Conservation (phyloP, 2,329 filamentous ascomycete species). For the Cercospora zeae-maydis region DNA sequence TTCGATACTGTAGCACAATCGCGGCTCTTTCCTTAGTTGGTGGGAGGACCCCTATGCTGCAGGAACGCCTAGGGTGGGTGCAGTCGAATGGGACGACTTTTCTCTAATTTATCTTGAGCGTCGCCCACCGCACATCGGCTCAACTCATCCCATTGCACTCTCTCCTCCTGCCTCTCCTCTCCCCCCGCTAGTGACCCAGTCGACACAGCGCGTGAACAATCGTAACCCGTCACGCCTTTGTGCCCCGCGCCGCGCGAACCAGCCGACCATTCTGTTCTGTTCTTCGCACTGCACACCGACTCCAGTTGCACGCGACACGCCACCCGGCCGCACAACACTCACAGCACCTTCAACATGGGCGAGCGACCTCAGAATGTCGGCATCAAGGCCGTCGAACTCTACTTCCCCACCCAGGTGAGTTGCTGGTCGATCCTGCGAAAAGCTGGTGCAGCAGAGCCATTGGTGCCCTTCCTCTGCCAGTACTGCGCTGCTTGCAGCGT, state of each 20-base stretch:
- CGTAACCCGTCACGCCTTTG: slow-evolving; percentile 10
- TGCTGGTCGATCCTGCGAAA: background rate
- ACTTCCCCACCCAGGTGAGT: slow-evolving; percentile 52
- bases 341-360: slow-evolving; percentile 6
- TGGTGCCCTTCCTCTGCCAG: background rate
- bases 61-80: background rate
- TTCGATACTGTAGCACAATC: background rate
- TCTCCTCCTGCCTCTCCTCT: background rate
- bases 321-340: slow-evolving; percentile 9
- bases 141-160: background rate
- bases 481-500: background rate
- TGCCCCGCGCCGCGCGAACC: slow-evolving; percentile 1
- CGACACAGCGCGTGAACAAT: slow-evolving; percentile 10
- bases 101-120: background rate
- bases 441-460: background rate
- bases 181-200: background rate
- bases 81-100: slow-evolving; percentile 4
- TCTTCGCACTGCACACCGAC: background rate
- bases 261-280: slow-evolving; percentile 6
- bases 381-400: slow-evolving; percentile 55
- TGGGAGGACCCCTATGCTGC: slow-evolving; percentile 1
- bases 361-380: slow-evolving; percentile 47
- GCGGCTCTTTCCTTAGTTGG: background rate
- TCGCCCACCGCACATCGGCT: background rate
- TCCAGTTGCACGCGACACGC: slow-evolving; percentile 1